Evolutionary conservation across 495 filamentous ascomycete species (phyloP).

Genomic region (Neurospora sp.): DNA sequence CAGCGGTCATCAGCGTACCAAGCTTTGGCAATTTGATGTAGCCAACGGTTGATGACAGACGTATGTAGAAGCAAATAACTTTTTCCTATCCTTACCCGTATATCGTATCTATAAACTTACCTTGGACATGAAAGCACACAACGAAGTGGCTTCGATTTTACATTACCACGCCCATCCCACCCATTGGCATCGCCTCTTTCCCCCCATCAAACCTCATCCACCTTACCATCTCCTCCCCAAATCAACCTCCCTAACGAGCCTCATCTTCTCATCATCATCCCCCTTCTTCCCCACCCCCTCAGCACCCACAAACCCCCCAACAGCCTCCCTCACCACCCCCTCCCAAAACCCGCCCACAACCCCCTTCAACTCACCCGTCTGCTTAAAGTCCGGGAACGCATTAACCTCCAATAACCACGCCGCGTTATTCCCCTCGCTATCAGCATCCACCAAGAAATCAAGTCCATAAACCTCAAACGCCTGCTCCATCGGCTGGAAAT

Average conservation of each 20-base stretch:
- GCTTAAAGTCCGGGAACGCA: conserved; percentile 87
- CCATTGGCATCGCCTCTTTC: neutral
- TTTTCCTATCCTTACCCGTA: neutral
- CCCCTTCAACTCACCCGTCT: conserved; percentile 67
- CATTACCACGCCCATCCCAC: neutral
- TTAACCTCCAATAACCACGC: conserved; percentile 88
- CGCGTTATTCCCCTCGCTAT: conserved; percentile 13
- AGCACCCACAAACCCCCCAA: conserved; percentile 29
- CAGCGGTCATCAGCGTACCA: neutral
- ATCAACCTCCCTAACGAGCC: conserved; percentile 23
- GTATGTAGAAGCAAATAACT: neutral
- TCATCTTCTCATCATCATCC: conserved; percentile 22
- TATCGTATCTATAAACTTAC: neutral
- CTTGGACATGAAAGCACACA: neutral
- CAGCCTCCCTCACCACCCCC: conserved; percentile 55
- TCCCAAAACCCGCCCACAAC: conserved; percentile 69
- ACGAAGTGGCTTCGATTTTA: neutral
- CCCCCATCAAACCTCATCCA: too few species aligned
- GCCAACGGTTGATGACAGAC: neutral
- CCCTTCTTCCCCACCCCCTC: conserved; percentile 3
- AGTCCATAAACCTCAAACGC: conserved; percentile 88
- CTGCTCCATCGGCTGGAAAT: conserved; percentile 84
- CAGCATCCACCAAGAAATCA: conserved; percentile 74
- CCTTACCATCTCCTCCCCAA: conserved; percentile 20
- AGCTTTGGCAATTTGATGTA: neutral